A percentile compares a stretch with the other conserved stretches of the same genome.
These are phyloP conservation scores for Coemansia sp. DNA, from an alignment of 192 early-diverging fungal genomes.

Conservation along the genomic window DNA sequence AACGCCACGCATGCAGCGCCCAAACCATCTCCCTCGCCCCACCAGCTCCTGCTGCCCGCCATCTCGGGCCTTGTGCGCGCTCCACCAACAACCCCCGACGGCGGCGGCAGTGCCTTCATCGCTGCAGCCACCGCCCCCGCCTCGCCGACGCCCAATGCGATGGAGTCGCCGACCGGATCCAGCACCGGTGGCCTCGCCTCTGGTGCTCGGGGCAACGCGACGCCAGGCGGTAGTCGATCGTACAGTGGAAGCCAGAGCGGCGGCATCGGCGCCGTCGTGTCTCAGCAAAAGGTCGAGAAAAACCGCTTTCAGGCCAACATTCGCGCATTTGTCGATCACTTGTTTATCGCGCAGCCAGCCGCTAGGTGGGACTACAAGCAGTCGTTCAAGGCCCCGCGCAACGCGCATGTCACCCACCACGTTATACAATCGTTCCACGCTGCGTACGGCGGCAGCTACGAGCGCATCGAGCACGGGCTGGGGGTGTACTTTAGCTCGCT, in stretches of 20 bases:
- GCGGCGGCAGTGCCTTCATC: constrained; percentile 1
- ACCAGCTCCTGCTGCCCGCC: constrained; percentile 1
- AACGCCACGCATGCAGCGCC: constrained; percentile 18
- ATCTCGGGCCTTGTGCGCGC: constrained; percentile 4
- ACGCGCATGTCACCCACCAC: constrained; percentile 42
- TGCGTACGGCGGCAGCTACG: constrained; percentile 23
- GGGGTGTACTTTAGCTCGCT: constrained; percentile 51
- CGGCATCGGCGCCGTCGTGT: background rate
- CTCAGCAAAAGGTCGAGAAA: constrained; percentile 44
- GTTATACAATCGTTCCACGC: constrained; percentile 31
- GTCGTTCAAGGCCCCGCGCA: constrained; percentile 50
- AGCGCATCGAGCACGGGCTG: constrained; percentile 50
- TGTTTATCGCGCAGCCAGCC: constrained; percentile 20
- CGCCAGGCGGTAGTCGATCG: constrained; percentile 1
- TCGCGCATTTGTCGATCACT: constrained; percentile 46
- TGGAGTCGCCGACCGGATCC: constrained; percentile 18
- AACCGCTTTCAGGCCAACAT: constrained; percentile 51
- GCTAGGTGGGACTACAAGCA: constrained; percentile 50
- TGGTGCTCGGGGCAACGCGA: background rate
- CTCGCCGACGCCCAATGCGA: constrained; percentile 12
- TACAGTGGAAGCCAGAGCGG: constrained; percentile 1
- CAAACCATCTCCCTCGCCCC: constrained; percentile 19
- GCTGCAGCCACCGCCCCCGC: constrained; percentile 1
- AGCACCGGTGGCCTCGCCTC: background rate
- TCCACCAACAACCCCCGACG: background rate